These are phyloP conservation scores for Drosera capensis DNA, from an alignment of 148 eudicot genomes.

Conservation along the genomic window DNA sequence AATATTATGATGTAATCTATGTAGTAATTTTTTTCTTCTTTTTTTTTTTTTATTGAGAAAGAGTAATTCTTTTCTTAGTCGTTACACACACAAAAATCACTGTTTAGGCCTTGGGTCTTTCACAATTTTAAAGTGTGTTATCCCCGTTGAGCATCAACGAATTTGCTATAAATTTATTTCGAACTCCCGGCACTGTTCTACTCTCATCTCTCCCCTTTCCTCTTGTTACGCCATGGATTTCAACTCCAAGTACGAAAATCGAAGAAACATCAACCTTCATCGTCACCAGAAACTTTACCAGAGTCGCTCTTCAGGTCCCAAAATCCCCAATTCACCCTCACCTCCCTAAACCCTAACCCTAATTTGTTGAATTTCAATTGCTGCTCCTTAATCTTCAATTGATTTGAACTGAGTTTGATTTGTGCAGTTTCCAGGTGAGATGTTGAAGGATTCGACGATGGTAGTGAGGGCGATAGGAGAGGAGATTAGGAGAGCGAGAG, in stretches of 20 bases:
- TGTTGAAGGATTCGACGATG: conserved; percentile 59
- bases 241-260: conserved; percentile 44
- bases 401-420: conserved; percentile 4
- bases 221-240: conserved; percentile 26
- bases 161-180: no score
- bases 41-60: no score
- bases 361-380: no score
- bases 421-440: conserved; percentile 82
- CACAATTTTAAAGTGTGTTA: no score
- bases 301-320: conserved; percentile 73
- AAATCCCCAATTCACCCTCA: not conserved
- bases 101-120: no score
- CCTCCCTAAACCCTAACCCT: no score
- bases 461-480: conserved; percentile 49
- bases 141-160: no score
- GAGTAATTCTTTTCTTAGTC: no score
- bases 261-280: conserved; percentile 47
- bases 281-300: conserved; percentile 24
- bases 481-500: conserved; percentile 28
- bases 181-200: no score
- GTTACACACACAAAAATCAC: no score
- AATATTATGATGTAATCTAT: no score
- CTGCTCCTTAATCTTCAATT: not conserved
- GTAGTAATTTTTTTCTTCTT: no score
- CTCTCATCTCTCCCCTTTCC: not conserved